Evolutionary conservation across 305 asterid genomes (phyloP).

Genomic region (Fraxinus greggii): DNA sequence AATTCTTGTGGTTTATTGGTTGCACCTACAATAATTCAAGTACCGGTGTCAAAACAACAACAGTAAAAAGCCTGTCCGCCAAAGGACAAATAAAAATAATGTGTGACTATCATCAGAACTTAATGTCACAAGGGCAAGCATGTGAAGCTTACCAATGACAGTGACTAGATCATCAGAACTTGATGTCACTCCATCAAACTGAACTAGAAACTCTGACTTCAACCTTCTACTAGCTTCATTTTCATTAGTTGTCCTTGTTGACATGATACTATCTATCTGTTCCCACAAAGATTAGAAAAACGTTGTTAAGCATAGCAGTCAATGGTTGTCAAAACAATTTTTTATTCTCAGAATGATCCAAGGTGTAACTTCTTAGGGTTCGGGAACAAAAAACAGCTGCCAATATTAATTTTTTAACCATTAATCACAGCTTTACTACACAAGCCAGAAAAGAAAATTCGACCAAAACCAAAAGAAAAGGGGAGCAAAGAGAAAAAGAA

Average conservation of each 20-base stretch:
- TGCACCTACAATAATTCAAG: slow-evolving; percentile 67
- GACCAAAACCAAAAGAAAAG: not conserved
- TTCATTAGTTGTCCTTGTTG: slow-evolving; percentile 84
- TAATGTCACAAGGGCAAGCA: not conserved
- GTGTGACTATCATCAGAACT: not conserved
- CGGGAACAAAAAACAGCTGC: not conserved
- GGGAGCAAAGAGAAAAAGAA: not conserved
- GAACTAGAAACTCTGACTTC: slow-evolving; percentile 93
- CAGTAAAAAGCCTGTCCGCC: not conserved
- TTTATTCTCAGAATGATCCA: not conserved
- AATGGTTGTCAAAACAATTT: not conserved
- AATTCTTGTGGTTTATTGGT: slow-evolving; percentile 98
- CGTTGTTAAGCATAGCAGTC: slow-evolving; percentile 11
- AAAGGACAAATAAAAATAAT: not conserved
- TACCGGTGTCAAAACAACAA: slow-evolving; percentile 20
- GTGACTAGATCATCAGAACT: slow-evolving; percentile 78
- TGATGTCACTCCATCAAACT: slow-evolving; percentile 94
- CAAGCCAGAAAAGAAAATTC: not conserved
- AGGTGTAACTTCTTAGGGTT: not conserved
- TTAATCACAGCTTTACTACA: not conserved
- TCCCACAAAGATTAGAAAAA: slow-evolving; percentile 23
- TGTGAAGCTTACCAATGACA: slow-evolving; percentile 67
- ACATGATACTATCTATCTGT: slow-evolving; percentile 98
- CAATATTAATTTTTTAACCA: not conserved
- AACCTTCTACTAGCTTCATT: slow-evolving; percentile 99